Evolutionary conservation across 495 filamentous ascomycete species (phyloP), one percentile per base, ranked within the genome.

Genomic region (Penicillium atrosanguineum): DNA sequence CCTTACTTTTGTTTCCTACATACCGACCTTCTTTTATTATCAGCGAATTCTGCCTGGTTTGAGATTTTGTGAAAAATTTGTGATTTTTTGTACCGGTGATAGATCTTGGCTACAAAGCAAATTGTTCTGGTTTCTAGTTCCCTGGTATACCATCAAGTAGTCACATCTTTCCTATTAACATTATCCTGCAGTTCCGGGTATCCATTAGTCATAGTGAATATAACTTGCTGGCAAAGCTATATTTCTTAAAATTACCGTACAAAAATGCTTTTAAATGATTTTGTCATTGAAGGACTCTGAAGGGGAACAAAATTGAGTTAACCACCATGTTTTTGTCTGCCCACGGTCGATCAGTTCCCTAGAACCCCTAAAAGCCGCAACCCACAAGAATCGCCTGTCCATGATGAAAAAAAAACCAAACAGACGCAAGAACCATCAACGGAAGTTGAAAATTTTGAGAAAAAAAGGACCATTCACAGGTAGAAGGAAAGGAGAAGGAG

Each of bases 251-350:
- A 9, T 9, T 31, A 31, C 28, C 12, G 11, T 8, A 34, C 31
- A 8, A 3, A 34, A 34, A 34, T 34, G 31, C 8, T 34, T 34
- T 34, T 31, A 1, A 34, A 14, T 34, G 31, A 34, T 14, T 14
- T 38, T 55, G 9, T 39, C 46, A 55, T 55, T 55, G 23, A 19
- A 44, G 18, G 21, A 48, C 46, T 44, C 52, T 26, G 19, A 23
- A 46, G 29, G 45, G 25, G 21, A 39, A 50, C 14, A 46, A 19
- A 15, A 46, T 38, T n/a, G 26, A 40, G 44, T 16, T 9, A 41
- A 44, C 48, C 48, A 52, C 43, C 55, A 50, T 36, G 25, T 46
- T 8, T 29, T n/a, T 18, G 40, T 16, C 23, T 18, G 40, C 9
- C 39, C 25, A 38, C 23, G 31, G 20, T 16, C 31, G 49, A 48